phyloP scores from a whole-genome alignment of 176 grass and related monocot genomes.

The Carex kokanica region DNA sequence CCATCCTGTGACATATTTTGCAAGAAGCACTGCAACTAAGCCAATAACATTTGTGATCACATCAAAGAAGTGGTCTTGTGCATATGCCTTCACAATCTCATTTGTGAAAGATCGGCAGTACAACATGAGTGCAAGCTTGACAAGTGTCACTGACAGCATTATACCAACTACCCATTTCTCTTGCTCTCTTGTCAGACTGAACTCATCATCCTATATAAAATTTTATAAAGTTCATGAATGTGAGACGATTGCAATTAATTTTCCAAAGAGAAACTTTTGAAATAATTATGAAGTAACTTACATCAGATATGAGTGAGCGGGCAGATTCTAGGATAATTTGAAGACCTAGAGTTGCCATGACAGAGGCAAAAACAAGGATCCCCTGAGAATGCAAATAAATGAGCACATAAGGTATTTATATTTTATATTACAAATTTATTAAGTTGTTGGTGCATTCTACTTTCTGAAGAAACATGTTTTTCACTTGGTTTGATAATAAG shows the following conservation, averaged over 20 bases:
- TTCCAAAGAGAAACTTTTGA: background rate
- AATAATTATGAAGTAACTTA: conserved; percentile 7
- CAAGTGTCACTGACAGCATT: conserved; percentile 73
- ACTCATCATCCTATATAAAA: conserved; percentile 53
- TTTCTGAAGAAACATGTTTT: background rate
- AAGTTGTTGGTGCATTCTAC: background rate
- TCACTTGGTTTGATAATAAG: background rate
- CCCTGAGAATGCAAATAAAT: conserved; percentile 44
- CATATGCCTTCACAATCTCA: conserved; percentile 93
- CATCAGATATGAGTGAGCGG: conserved; percentile 40
- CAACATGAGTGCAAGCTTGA: conserved; percentile 64
- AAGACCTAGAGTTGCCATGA: conserved; percentile 98
- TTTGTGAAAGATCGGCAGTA: conserved; percentile 90
- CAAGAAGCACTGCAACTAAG: conserved; percentile 72
- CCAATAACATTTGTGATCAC: conserved; percentile 95
- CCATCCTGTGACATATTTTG: conserved; percentile 68
- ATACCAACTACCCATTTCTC: conserved; percentile 84
- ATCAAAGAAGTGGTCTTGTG: conserved; percentile 92
- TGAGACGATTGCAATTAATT: background rate
- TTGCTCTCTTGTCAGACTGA: conserved; percentile 80
- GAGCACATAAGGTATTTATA: background rate
- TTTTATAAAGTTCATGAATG: background rate
- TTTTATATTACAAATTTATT: background rate
- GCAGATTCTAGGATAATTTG: conserved; percentile 92
- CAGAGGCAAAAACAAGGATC: conserved; percentile 98